Percentiles rank a stretch among this genome's conserved stretches.
These are phyloP conservation scores for Eimeria maxima DNA, from an alignment of 169 alveolate genomes.

Conservation along the genomic window DNA sequence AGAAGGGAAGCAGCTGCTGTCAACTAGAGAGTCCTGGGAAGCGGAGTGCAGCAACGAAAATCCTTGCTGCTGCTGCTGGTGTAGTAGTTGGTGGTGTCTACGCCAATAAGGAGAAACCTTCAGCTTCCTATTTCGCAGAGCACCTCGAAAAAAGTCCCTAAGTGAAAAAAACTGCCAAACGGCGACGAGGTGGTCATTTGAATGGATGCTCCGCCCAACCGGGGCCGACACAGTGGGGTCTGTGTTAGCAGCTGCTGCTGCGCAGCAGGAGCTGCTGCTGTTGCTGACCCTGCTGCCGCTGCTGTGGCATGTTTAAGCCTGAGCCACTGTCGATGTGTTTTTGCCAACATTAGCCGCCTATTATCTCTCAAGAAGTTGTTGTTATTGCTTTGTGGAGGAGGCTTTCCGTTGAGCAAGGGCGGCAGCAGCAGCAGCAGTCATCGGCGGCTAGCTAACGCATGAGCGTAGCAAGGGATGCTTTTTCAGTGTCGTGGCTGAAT, in stretches of 20 bases:
- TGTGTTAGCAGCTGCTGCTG: slow-evolving; percentile 43
- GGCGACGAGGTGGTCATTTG: background rate
- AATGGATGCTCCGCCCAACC: background rate
- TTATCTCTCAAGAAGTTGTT: background rate
- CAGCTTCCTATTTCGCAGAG: background rate
- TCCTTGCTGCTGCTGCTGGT: background rate
- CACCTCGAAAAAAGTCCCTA: background rate
- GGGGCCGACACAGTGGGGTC: slow-evolving; percentile 33
- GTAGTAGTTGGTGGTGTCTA: background rate
- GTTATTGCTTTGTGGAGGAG: background rate
- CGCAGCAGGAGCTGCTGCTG: slow-evolving; percentile 38
- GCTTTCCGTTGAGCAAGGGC: background rate
- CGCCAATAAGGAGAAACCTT: background rate
- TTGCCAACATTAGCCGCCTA: background rate
- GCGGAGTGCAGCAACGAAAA: background rate
- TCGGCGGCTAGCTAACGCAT: slow-evolving; percentile 7
- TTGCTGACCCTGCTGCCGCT: slow-evolving; percentile 15
- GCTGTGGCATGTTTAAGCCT: background rate
- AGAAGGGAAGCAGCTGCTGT: background rate
- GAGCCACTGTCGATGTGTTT: background rate
- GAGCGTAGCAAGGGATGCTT: background rate
- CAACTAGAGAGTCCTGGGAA: background rate
- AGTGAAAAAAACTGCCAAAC: background rate
- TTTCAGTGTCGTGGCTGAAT: background rate
- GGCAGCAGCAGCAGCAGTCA: background rate